Evolutionary conservation across 805 yeast species (phyloP), one percentile per base, ranked within the genome.

Genomic region (Lachancea sp.): DNA sequence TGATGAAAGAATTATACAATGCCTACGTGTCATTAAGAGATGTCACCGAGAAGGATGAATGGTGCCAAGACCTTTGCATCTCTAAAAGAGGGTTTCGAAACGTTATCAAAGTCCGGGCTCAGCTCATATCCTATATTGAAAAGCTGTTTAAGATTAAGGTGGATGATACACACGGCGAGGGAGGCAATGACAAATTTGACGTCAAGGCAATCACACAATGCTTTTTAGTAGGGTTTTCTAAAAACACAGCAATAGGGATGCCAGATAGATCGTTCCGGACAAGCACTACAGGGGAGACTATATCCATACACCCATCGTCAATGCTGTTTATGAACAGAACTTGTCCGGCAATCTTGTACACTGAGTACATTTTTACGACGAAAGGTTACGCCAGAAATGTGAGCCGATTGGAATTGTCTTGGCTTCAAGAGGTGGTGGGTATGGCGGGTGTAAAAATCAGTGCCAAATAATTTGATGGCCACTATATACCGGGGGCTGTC

Each of bases 231-330:
- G 98, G 99, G 0, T 90, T 73, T 52, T 73, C 86, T n/a, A 72
- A 81, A 35, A 89, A 90, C 60, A 80, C 96, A 0, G 98, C 98
- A 0, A 76, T 92, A 15, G 95, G 96, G 8, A 77, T 85, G 78
- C 96, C 97, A 0, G 97, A 92, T 60, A 72, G 97, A 54, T 83
- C 96, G 3, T 92, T 81, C 65, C 71, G 94, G 56, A 88, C 97
- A 0, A 81, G 88, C 5, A 67, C 81, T 21, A 77, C 83, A 1
- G 95, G 95, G 19, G 96, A 87, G 60, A 68, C 85, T 23, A 77
- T 90, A 34, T 78, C 92, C 36, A 78, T 90, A 8, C 97, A 90
- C 56, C 97, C 97, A 0, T 83, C 95, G 0, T 86, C 96, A 0
- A 65, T 84, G 60, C 65, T 92, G 29, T 92, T 90, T 63, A 46